These are phyloP conservation scores for Sporothrix phasma DNA, from an alignment of 2,329 filamentous ascomycete genomes.

Conservation along the genomic window DNA sequence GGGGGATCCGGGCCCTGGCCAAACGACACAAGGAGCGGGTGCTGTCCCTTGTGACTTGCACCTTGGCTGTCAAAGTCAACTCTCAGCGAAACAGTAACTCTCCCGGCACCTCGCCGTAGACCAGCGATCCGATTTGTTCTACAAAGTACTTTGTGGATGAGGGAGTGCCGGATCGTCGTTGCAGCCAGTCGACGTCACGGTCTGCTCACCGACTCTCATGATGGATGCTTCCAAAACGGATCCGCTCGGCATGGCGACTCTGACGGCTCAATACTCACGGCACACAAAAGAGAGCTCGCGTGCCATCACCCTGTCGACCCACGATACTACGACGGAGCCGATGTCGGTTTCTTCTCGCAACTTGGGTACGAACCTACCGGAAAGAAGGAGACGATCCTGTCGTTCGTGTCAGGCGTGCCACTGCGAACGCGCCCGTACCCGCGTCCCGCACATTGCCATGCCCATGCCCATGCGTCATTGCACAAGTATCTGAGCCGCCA, in stretches of 20 bases:
- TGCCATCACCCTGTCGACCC: no score
- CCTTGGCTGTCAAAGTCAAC: neutral
- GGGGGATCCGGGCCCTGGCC: no score
- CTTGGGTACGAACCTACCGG: no score
- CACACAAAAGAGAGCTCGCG: neutral
- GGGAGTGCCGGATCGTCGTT: neutral
- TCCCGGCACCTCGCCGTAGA: no score
- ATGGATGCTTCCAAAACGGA: neutral
- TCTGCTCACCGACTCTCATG: neutral
- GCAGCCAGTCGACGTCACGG: no score
- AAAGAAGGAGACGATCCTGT: neutral
- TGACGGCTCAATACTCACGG: neutral
- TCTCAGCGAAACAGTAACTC: neutral
- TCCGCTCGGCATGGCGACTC: neutral
- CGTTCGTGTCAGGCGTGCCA: neutral
- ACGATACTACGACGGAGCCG: neutral
- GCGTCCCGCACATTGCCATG: no score
- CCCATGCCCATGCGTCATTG: no score
- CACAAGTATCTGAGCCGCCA: no score
- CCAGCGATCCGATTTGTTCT: no score
- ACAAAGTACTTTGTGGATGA: neutral
- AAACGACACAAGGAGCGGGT: neutral
- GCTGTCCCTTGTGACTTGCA: neutral
- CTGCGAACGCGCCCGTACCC: no score
- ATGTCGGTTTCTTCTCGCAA: neutral